A percentile compares a stretch with the other conserved stretches of the same genome.
phyloP scores from a whole-genome alignment of 164 flowering plant species.

The Vitis rupestris region DNA sequence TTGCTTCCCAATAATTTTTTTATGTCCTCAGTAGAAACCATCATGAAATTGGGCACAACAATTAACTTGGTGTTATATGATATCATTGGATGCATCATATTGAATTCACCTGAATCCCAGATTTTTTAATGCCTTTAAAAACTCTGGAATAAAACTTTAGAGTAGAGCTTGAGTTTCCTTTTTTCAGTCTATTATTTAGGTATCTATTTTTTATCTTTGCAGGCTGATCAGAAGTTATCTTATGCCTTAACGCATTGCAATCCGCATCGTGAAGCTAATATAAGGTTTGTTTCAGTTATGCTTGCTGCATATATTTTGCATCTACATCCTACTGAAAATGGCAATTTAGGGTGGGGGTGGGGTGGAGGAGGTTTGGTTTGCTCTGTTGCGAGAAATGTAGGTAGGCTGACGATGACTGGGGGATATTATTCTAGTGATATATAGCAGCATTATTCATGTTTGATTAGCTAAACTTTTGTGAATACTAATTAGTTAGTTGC shows the following conservation, averaged over 20 bases:
- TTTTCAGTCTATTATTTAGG: conserved; percentile 6
- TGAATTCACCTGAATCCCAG: neutral
- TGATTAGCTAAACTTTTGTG: too few species aligned
- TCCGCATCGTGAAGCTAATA: conserved; percentile 69
- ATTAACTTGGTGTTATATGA: neutral
- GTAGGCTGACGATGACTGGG: too few species aligned
- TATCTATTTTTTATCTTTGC: conserved; percentile 26
- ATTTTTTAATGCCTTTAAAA: neutral
- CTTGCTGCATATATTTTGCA: conserved; percentile 25
- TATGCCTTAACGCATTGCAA: conserved; percentile 84
- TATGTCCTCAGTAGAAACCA: too few species aligned
- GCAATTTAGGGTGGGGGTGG: too few species aligned
- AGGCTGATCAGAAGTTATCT: conserved; percentile 96
- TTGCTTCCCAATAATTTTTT: too few species aligned
- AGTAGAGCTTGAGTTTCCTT: neutral
- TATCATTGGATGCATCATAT: neutral
- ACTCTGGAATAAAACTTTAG: neutral
- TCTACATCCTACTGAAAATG: neutral
- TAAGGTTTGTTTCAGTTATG: conserved; percentile 70
- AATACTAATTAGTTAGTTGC: too few species aligned
- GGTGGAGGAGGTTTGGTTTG: too few species aligned
- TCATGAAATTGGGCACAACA: too few species aligned
- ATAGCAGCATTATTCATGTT: too few species aligned
- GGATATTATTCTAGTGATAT: too few species aligned
- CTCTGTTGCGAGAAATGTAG: too few species aligned